phyloP scores from a whole-genome alignment of 164 flowering plant genomes.

The Amborella trichopoda region DNA sequence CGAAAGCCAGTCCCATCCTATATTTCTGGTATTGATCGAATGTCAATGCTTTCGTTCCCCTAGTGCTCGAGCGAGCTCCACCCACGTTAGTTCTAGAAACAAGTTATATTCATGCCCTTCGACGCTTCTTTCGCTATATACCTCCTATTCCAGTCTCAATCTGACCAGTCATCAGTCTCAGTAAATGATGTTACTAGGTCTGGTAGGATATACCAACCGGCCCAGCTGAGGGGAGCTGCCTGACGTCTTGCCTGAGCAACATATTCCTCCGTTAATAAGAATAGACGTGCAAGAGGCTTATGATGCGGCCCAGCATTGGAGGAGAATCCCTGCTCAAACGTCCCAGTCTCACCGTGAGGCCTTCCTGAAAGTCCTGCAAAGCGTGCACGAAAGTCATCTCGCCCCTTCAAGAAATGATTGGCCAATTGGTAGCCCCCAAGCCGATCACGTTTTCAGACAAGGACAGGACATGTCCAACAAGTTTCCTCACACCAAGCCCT shows the following conservation, averaged over 20 bases:
- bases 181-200: neutral
- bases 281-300: slow-evolving; percentile 1
- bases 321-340: slow-evolving; percentile 1
- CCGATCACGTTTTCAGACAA: neutral
- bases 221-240: slow-evolving; percentile 1
- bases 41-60: slow-evolving; percentile 1
- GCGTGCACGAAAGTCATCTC: neutral
- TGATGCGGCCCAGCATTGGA: neutral
- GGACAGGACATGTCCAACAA: neutral
- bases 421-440: slow-evolving; percentile 1
- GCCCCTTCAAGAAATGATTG: slow-evolving; percentile 1
- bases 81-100: neutral
- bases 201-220: slow-evolving; percentile 1
- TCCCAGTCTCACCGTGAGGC: neutral
- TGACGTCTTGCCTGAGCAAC: slow-evolving; percentile 1
- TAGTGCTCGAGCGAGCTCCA: neutral
- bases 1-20: neutral
- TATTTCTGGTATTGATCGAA: slow-evolving; percentile 1
- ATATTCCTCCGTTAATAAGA: neutral
- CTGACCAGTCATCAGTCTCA: neutral
- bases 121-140: neutral
- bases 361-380: slow-evolving; percentile 1
- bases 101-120: neutral
- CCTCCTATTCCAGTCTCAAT: neutral
- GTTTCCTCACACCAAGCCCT: neutral